phyloP scores from a whole-genome alignment of 345 rosid species.

The Xanthoceras sorbifolium region DNA sequence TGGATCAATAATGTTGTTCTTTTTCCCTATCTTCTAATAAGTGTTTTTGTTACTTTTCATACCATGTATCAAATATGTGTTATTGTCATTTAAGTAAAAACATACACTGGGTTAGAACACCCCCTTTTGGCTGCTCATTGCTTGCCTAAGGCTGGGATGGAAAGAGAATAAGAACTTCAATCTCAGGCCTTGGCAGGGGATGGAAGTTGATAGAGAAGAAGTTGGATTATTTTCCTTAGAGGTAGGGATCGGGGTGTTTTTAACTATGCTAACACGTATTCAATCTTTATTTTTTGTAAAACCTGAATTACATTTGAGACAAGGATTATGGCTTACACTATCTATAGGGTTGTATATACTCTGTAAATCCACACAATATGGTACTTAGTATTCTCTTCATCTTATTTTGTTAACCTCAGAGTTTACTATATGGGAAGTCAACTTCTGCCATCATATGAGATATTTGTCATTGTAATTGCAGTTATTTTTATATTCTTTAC shows the following conservation, averaged over 20 bases:
- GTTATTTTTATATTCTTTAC: constrained; percentile 9
- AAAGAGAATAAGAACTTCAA: background rate
- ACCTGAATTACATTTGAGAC: background rate
- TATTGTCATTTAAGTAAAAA: background rate
- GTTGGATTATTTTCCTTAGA: background rate
- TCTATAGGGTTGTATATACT: background rate
- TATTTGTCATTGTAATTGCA: background rate
- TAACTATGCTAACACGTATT: background rate
- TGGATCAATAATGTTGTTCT: background rate
- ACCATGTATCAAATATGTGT: background rate
- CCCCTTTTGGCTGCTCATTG: background rate
- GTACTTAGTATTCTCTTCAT: background rate
- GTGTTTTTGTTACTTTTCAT: background rate
- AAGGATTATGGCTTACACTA: background rate
- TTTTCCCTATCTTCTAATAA: background rate
- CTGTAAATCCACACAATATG: background rate
- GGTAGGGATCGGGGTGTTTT: background rate
- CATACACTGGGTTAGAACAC: background rate
- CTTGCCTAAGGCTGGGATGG: background rate
- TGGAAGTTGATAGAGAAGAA: background rate
- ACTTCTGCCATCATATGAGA: background rate
- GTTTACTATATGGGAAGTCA: background rate
- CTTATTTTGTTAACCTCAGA: background rate
- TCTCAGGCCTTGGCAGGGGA: background rate
- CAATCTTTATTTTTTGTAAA: background rate